Conservation (phyloP, 2,329 filamentous ascomycete species). For the Cladosporium sp. region DNA sequence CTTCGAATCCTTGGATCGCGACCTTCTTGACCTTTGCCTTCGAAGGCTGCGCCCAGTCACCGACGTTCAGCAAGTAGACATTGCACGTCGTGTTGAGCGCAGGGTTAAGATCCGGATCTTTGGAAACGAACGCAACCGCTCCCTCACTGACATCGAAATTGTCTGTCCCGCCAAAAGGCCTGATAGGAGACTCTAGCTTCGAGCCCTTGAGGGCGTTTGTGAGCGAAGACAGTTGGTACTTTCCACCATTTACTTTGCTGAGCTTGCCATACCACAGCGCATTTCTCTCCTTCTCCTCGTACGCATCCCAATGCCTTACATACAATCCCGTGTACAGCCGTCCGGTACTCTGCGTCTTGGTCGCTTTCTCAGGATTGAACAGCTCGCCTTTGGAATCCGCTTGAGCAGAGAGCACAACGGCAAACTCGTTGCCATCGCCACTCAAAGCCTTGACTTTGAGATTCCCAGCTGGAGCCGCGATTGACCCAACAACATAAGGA, state of each 20-base stretch:
- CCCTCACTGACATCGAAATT: conserved; percentile 70
- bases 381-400: conserved; percentile 66
- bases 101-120: conserved; percentile 66
- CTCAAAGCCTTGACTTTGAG: conserved; percentile 42
- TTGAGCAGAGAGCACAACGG: conserved; percentile 52
- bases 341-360: conserved; percentile 41
- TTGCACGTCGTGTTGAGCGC: conserved; percentile 78
- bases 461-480: conserved; percentile 46
- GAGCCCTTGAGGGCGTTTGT: conserved; percentile 61
- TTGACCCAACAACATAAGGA: conserved; percentile 39
- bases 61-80: conserved; percentile 67
- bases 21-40: conserved; percentile 51
- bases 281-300: conserved; percentile 63
- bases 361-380: conserved; percentile 47
- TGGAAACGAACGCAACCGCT: conserved; percentile 70
- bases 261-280: conserved; percentile 70
- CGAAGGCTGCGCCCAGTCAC: conserved; percentile 54
- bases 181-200: conserved; percentile 62
- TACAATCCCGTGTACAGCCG: conserved; percentile 49
- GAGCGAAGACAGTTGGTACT: conserved; percentile 43
- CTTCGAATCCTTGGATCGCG: conserved; percentile 56
- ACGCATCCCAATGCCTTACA: conserved; percentile 53
- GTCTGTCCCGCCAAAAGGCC: conserved; percentile 72
- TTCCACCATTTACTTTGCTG: conserved; percentile 27
- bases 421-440: conserved; percentile 29